Evolutionary conservation across 345 rosid species (phyloP).

Genomic region (Pelargonium nanum): DNA sequence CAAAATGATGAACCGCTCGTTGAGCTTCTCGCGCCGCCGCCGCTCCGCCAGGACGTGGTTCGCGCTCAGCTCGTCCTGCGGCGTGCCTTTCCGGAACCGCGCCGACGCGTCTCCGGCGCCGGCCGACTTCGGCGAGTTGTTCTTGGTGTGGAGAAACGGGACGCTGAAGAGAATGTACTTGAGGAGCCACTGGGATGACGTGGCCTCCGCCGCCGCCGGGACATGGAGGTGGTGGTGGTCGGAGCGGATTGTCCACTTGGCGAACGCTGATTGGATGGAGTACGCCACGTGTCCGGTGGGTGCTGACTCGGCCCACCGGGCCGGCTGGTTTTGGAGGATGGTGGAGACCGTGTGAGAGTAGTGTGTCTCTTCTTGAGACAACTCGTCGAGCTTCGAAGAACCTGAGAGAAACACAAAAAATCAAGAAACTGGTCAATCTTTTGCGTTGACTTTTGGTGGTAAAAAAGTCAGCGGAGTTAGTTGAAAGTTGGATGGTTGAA

Average conservation of each 20-base stretch:
- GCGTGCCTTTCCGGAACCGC: slow-evolving; percentile 33
- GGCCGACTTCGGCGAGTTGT: slow-evolving; percentile 46
- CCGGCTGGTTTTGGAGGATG: slow-evolving; percentile 52
- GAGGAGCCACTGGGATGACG: slow-evolving; percentile 76
- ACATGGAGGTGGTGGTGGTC: slow-evolving; percentile 26
- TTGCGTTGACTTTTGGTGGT: no score
- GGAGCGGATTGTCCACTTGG: slow-evolving; percentile 46
- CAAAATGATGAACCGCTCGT: slow-evolving; percentile 68
- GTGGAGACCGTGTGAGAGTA: slow-evolving; percentile 88
- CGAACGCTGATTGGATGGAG: slow-evolving; percentile 59
- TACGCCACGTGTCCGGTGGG: slow-evolving; percentile 20
- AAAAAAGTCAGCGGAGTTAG: no score
- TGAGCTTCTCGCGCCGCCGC: slow-evolving; percentile 87
- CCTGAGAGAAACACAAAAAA: slow-evolving; percentile 14
- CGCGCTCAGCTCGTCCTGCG: slow-evolving; percentile 66
- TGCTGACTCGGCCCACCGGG: slow-evolving; percentile 39
- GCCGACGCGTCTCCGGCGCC: slow-evolving; percentile 18
- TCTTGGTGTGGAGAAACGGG: slow-evolving; percentile 58
- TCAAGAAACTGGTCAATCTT: no score
- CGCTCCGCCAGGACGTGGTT: slow-evolving; percentile 92
- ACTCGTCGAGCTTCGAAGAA: slow-evolving; percentile 30
- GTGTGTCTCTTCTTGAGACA: slow-evolving; percentile 55
- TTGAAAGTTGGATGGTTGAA: no score
- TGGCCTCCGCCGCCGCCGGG: slow-evolving; percentile 28
- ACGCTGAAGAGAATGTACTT: slow-evolving; percentile 69